Percentiles rank a stretch among this genome's conserved stretches.
phyloP scores from a whole-genome alignment of 139 green algal genomes.

The Ettlia oleoabundans region DNA sequence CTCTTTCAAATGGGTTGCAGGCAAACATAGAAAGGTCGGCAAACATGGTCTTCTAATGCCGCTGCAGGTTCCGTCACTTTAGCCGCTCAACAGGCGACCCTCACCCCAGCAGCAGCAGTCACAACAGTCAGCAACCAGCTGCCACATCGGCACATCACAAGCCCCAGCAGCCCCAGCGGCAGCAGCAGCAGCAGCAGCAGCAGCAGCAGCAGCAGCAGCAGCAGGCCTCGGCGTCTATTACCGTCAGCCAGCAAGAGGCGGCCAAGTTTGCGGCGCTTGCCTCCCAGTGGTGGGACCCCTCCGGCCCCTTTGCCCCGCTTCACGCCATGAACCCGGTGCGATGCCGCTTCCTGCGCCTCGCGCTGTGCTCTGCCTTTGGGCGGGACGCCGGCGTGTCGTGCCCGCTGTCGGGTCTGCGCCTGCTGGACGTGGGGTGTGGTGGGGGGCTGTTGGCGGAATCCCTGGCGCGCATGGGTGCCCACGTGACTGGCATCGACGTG shows the following conservation, averaged over 20 bases:
- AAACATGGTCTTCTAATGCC: too few relatives aligned
- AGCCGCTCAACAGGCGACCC: too few relatives aligned
- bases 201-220: neutral
- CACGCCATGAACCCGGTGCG: conserved; percentile 89
- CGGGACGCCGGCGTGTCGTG: neutral
- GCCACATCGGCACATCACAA: too few relatives aligned
- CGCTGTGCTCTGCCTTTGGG: conserved; percentile 54
- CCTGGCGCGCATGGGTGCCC: conserved; percentile 79
- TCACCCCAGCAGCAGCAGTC: neutral
- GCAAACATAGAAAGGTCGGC: too few relatives aligned
- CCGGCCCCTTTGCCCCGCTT: conserved; percentile 81
- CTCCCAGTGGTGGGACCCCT: conserved; percentile 79
- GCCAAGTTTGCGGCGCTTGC: conserved; percentile 85
- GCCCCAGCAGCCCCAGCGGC: neutral
- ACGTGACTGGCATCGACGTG: conserved; percentile 71
- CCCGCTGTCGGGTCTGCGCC: conserved; percentile 49
- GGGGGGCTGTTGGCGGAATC: conserved; percentile 85
- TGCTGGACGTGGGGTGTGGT: conserved; percentile 93
- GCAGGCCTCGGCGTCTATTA: neutral
- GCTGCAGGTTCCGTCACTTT: too few relatives aligned
- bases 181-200: conserved; percentile 4
- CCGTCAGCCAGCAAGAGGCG: conserved; percentile 73
- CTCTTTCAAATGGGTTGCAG: too few relatives aligned
- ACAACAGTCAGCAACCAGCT: neutral
- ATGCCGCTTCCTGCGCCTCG: conserved; percentile 74